Conservation (phyloP, 1,284 basidiomycete genomes). For the Stereum hirsutum region DNA sequence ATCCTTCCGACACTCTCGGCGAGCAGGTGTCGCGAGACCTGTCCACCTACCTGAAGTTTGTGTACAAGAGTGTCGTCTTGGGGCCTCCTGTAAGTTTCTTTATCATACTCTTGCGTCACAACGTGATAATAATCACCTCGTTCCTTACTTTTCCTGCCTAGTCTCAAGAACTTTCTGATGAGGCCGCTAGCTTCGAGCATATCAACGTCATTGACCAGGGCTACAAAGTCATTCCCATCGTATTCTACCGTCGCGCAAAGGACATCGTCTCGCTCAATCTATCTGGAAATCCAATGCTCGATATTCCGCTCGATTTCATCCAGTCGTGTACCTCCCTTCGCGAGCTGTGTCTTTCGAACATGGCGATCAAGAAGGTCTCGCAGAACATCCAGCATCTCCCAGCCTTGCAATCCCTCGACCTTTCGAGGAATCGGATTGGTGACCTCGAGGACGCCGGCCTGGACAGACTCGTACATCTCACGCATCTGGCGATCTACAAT, state of each 20-base stretch:
- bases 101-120: neutral
- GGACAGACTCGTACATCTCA: conserved; percentile 69
- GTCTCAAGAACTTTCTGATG: conserved; percentile 63
- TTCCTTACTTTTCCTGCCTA: neutral
- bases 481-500: conserved; percentile 79
- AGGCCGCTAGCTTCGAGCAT: conserved; percentile 69
- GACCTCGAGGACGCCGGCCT: conserved; percentile 84
- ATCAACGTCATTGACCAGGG: conserved; percentile 82
- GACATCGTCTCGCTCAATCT: conserved; percentile 85
- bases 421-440: conserved; percentile 89
- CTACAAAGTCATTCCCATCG: conserved; percentile 86
- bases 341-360: conserved; percentile 85
- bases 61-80: conserved; percentile 69
- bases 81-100: conserved; percentile 50
- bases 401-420: conserved; percentile 78
- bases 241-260: conserved; percentile 82
- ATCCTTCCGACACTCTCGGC: conserved; percentile 74
- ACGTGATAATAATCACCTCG: too few species aligned
- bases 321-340: conserved; percentile 81
- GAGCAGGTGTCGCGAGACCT: conserved; percentile 78
- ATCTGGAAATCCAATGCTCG: conserved; percentile 92
- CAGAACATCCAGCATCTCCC: conserved; percentile 74
- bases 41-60: conserved; percentile 83
- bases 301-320: conserved; percentile 95
- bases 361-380: conserved; percentile 93